These are phyloP conservation scores for Obba rivulosa DNA, from an alignment of 768 basidiomycete species.

Conservation along the genomic window DNA sequence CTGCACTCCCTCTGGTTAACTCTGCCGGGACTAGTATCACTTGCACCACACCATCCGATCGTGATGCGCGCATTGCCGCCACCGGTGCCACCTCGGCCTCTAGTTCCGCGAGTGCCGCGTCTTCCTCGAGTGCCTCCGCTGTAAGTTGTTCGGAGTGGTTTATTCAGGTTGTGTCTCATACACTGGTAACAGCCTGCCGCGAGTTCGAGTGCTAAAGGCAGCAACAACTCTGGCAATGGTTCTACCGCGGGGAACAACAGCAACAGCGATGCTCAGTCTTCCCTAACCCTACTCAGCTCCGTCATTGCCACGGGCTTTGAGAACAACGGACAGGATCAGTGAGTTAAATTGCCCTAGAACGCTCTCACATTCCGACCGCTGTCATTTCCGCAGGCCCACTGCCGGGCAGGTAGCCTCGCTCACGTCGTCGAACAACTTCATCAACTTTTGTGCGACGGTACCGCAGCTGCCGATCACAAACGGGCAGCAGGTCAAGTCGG, in stretches of 20 bases:
- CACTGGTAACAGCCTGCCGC: neutral
- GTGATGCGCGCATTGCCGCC: constrained; percentile 42
- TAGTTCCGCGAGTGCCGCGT: constrained; percentile 12
- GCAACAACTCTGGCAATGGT: constrained; percentile 4
- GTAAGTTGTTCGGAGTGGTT: neutral
- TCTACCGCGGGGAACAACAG: neutral
- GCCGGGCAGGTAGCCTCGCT: constrained; percentile 51
- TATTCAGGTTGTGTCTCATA: too few relatives aligned
- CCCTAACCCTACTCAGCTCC: constrained; percentile 38
- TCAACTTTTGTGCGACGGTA: constrained; percentile 55
- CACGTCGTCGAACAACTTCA: constrained; percentile 69
- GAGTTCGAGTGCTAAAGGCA: constrained; percentile 7
- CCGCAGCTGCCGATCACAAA: constrained; percentile 51
- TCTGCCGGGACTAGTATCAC: constrained; percentile 44
- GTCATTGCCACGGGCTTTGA: constrained; percentile 55
- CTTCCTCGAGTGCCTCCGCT: constrained; percentile 7
- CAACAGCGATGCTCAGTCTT: constrained; percentile 36
- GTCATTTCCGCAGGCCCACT: constrained; percentile 12
- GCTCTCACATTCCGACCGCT: neutral
- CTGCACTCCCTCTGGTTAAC: constrained; percentile 47
- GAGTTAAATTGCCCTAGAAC: neutral
- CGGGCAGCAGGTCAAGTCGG: constrained; percentile 45
- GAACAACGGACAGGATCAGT: constrained; percentile 39
- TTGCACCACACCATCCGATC: constrained; percentile 46
- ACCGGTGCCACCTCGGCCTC: constrained; percentile 16